A percentile compares a stretch with the other conserved stretches of the same genome.
Conservation (phyloP, 768 basidiomycete genomes). For the Pisolithus orientalis region DNA sequence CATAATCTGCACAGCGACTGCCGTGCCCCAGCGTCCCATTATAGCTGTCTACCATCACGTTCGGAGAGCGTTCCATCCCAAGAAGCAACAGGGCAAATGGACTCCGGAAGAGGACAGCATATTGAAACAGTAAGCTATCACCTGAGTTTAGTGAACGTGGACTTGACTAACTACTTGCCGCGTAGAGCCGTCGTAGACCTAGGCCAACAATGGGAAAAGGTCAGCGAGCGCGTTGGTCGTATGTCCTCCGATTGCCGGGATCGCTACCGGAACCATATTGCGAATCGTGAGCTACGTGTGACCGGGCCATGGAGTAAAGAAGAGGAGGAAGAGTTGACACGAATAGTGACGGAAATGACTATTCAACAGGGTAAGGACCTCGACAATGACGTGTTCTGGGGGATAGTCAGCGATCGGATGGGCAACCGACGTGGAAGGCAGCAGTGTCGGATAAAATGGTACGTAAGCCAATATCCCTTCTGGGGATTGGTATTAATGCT, state of each 20-base stretch:
- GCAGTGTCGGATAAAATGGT: slow-evolving; percentile 89
- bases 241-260: slow-evolving; percentile 80
- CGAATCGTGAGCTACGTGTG: slow-evolving; percentile 56
- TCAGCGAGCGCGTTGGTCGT: slow-evolving; percentile 63
- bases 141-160: background rate
- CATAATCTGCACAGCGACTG: slow-evolving; percentile 42
- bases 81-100: slow-evolving; percentile 70
- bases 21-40: slow-evolving; percentile 71
- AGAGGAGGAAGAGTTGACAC: slow-evolving; percentile 69
- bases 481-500: background rate
- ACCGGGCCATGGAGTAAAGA: slow-evolving; percentile 72
- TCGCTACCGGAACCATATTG: slow-evolving; percentile 78
- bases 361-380: slow-evolving; percentile 62
- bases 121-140: slow-evolving; percentile 50
- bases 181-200: slow-evolving; percentile 59
- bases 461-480: slow-evolving; percentile 2
- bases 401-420: slow-evolving; percentile 70
- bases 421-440: slow-evolving; percentile 68
- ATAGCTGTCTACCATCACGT: slow-evolving; percentile 82
- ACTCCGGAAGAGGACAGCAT: slow-evolving; percentile 53
- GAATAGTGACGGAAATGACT: slow-evolving; percentile 72
- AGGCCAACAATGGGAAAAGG: slow-evolving; percentile 79
- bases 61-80: slow-evolving; percentile 61
- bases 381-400: slow-evolving; percentile 83
- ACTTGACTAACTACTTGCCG: slow-evolving; percentile 1